Evolutionary conservation across 2,329 filamentous ascomycete species (phyloP), one percentile per base, ranked within the genome.

Genomic region (Xylariales sp.): DNA sequence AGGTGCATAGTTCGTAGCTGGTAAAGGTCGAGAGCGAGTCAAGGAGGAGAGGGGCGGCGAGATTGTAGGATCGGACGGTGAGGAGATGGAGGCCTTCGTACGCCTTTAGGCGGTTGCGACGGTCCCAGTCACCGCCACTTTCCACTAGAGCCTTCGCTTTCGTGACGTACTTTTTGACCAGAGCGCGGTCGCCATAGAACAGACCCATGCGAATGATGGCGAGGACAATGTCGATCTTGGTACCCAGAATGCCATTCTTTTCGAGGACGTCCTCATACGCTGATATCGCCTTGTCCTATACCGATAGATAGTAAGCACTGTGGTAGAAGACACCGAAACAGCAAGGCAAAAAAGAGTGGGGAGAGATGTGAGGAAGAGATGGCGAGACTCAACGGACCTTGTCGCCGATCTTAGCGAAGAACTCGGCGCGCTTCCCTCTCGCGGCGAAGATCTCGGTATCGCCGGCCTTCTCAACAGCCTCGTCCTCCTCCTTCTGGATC

Each of bases 11-110:
- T 82, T 99, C 96, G 83, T 97, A 97, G 80, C 94, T 97, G 70
- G 96, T 99, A 81, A 99, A 99, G 28, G 96, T 99, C 34, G 95
- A 97, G 73, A 99, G 87, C 78, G 93, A 97, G 85, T 99, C 96
- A 77, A 99, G 93, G 58, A 99, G 91, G 10, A 97, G 88, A 48
- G 96, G 95, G 1, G 96, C 96, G 48, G 94, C 94, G 67, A 93
- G 85, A 80, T 90, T 93, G 85, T 98, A 94, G 69, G 94, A 94
- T 74, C 96, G 94, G 72, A 96, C 89, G 30, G 95, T 98, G 73
- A 99, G 90, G 65, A 97, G 88, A 79, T 98, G 92, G 64, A 99
- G 87, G 70, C 96, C 96, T 79, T 97, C 94, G 86, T 99, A 99
- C 73, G 96, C 96, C 90, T 99, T 99, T 77, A 99, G 89, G 69